Percentiles rank a stretch among this genome's conserved stretches.
phyloP scores from a whole-genome alignment of 2,329 filamentous ascomycete genomes.

The Sporothrix dimorphospora region DNA sequence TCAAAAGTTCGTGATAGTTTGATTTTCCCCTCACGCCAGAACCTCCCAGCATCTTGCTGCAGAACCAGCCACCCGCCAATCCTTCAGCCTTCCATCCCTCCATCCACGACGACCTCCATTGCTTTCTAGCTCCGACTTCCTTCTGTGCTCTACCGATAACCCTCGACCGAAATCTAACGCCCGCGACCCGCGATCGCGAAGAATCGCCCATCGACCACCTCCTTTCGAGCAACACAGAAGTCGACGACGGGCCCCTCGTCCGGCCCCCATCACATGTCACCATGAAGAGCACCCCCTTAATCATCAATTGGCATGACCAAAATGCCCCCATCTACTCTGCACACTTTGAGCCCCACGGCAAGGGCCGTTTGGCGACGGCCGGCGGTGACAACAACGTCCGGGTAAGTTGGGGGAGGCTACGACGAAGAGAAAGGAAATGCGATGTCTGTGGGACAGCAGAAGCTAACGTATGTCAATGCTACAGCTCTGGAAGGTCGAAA shows the following conservation, averaged over 20 bases:
- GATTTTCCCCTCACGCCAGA: background rate
- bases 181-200: background rate
- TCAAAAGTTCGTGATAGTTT: background rate
- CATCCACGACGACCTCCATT: background rate
- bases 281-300: constrained; percentile 96
- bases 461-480: constrained; percentile 3
- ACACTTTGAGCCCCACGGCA: constrained; percentile 92
- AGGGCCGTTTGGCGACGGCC: constrained; percentile 87
- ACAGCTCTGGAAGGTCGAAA: constrained; percentile 88
- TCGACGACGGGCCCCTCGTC: background rate
- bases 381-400: constrained; percentile 97
- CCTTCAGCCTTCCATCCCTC: background rate
- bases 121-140: background rate
- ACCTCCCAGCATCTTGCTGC: background rate
- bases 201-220: background rate
- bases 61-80: background rate
- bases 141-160: background rate
- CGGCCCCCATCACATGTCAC: constrained; percentile 41
- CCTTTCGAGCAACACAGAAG: background rate
- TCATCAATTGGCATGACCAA: constrained; percentile 98
- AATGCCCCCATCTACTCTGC: constrained; percentile 96
- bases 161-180: background rate
- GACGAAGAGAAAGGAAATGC: background rate
- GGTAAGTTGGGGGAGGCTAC: constrained; percentile 55
- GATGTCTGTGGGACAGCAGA: background rate